Base-by-base conservation (phyloP, 441 rosid genomes). In the Omphalea diandra region DNA sequence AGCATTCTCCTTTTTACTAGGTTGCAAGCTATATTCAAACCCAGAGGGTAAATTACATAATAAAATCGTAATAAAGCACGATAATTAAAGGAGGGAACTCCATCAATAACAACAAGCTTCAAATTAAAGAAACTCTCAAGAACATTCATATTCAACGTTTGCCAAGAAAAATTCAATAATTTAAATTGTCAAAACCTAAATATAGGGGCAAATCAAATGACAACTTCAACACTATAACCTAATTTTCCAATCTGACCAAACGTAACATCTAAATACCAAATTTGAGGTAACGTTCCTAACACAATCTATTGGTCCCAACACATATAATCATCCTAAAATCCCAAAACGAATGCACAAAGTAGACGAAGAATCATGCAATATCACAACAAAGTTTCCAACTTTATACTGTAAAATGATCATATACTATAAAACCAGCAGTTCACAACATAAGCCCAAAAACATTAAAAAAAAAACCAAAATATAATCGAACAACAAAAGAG, bases 391-490 rank as follows among this genome's bases (percentile, higher is more conserved):
- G 43, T 63, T 15, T 20, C 20, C 22, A 63, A 35, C 17, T 62
- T 47, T 17, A 59, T 33, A 61, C 36, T 26, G 5, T 69, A 49
- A 20, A 61, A 29, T 44, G 56, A 72, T n/a, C 62, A 68, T 56
- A 63, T 40, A 72, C 56, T 46, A 33, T 33, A 24, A 27, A 50
- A 63, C 27, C 18, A 56, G 24, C 63, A 69, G 35, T 15, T 20
- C 50, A 54, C 18, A 55, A 35, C 20, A 3, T 26, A 26, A 38
- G 7, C 47, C 33, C 2, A 2, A 26, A 67, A 47, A 41, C 57
- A 59, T 20, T 7, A 2, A 35, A 46, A 7, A 2, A 11, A 41
- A 17, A 14, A 41, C 5, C n/a, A n/a, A n/a, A n/a, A n/a, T n/a
- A n/a, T n/a, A 43, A 15, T 27, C 2, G n/a, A 10, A n/a, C 47